phyloP scores from a whole-genome alignment of 108 stramenopile genomes.

The Fistulifera pelliculosa region DNA sequence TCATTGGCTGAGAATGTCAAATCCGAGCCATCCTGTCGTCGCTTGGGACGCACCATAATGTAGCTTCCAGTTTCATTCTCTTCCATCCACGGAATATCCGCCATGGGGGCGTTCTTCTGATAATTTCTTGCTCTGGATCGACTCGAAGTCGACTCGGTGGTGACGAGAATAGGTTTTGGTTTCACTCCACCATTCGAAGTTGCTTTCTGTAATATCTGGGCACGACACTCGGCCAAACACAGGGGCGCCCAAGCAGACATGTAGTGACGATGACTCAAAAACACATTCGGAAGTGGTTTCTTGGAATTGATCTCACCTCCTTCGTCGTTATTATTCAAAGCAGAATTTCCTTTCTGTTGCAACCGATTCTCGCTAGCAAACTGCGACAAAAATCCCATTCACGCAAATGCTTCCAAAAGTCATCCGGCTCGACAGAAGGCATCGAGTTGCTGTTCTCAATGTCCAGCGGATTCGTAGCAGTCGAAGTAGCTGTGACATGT shows the following conservation, averaged over 20 bases:
- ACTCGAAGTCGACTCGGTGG: neutral
- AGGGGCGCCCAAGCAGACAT: constrained; percentile 70
- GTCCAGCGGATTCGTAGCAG: too few relatives aligned
- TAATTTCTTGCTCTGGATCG: neutral
- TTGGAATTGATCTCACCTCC: constrained; percentile 4
- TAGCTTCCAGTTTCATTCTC: constrained; percentile 5
- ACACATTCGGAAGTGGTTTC: constrained; percentile 48
- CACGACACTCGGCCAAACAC: constrained; percentile 57
- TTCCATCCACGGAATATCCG: neutral
- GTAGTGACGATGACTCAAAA: constrained; percentile 64
- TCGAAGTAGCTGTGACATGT: neutral
- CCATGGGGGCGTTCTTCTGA: constrained; percentile 1
- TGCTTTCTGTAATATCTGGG: constrained; percentile 61
- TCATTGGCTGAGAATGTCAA: constrained; percentile 29
- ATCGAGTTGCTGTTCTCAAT: too few relatives aligned
- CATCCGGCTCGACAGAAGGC: constrained; percentile 30
- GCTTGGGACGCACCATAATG: neutral
- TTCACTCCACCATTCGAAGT: neutral
- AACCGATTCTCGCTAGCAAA: constrained; percentile 19
- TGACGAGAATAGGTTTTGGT: constrained; percentile 7
- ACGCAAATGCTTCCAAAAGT: constrained; percentile 73
- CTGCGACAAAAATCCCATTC: constrained; percentile 72
- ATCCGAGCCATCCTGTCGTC: constrained; percentile 1
- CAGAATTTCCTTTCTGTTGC: constrained; percentile 8
- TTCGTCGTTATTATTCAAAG: constrained; percentile 4